Evolutionary conservation across 2,329 filamentous ascomycete species (phyloP).

Genomic region (Fusarium sp.): DNA sequence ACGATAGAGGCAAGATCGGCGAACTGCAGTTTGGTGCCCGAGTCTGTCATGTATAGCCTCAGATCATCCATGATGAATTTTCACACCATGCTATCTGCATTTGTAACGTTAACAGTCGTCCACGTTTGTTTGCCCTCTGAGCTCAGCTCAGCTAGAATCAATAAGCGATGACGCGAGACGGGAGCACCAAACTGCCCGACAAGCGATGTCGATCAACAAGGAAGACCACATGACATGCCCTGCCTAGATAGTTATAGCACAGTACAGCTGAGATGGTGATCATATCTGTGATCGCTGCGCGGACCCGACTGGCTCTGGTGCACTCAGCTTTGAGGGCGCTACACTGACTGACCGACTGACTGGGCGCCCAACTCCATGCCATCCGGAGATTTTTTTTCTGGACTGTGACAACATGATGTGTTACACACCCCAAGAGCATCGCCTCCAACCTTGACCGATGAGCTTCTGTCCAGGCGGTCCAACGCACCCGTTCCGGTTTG

Average conservation of each 20-base stretch:
- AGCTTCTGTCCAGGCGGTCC: neutral
- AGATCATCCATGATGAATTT: neutral
- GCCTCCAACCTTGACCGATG: neutral
- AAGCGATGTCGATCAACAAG: constrained; percentile 16
- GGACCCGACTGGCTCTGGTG: neutral
- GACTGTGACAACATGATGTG: constrained; percentile 16
- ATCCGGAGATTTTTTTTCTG: constrained; percentile 13
- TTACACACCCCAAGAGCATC: constrained; percentile 5
- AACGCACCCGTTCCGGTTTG: neutral
- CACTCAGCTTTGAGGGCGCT: constrained; percentile 9
- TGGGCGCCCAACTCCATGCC: constrained; percentile 1
- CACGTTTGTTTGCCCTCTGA: neutral
- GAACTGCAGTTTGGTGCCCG: neutral
- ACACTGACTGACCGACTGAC: neutral
- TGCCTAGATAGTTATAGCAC: neutral
- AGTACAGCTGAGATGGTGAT: constrained; percentile 3
- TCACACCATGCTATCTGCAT: neutral
- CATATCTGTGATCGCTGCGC: neutral
- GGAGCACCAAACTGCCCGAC: neutral
- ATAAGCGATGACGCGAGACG: neutral
- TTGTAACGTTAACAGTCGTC: neutral
- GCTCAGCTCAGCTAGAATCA: constrained; percentile 3
- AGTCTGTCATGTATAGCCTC: neutral
- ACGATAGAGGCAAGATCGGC: constrained; percentile 18
- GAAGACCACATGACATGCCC: neutral